Evolutionary conservation across 1,284 basidiomycete genomes (phyloP), one percentile per base, ranked within the genome.

Genomic region (Rhodotorula sp.): DNA sequence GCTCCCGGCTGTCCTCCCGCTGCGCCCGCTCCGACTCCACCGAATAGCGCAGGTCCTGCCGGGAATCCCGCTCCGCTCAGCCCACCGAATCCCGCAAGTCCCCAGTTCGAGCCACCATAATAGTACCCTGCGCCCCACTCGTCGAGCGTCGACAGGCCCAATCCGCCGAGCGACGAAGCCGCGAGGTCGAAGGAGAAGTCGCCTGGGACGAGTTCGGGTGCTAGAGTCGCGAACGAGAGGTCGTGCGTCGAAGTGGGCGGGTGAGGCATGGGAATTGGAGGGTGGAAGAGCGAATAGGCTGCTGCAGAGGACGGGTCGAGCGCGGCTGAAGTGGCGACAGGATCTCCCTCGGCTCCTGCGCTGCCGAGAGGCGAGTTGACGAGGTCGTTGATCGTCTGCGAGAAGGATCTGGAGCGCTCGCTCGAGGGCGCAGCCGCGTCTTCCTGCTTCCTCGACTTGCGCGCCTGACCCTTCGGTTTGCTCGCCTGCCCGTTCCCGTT

Each of bases 181-280:
- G 26, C 46, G 6, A 70, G 56, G 47, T 70, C 68, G 64, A 70
- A 66, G 24, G 62, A 55, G n/a, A 61, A 64, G 28, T 64, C 68
- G 64, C 60, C 53, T 9, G 62, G 64, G 20, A 69, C 20, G 58
- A 34, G 47, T 15, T 53, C 37, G 20, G 50, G 51, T 11, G 51
- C 50, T 37, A 61, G 60, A 11, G 51, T 51, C 37, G 48, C 37
- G 13, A 51, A 51, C 10, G 50, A 53, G 18, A 30, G 48, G 20
- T 24, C 26, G 52, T 28, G 26, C 52, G 52, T 20, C 18, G 28
- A 20, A 7, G 30, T 9, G 16, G 28, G 55, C 15, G 58, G 53
- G 48, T 57, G 28, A 31, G 52, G 63, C 10, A 22, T 34, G 20
- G 34, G 59, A 26, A 28, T 51, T 6, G 52, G 50, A 4, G 31